Evolutionary conservation across 2,329 filamentous ascomycete genomes (phyloP).

Genomic region (Ustilaginoidea virens): DNA sequence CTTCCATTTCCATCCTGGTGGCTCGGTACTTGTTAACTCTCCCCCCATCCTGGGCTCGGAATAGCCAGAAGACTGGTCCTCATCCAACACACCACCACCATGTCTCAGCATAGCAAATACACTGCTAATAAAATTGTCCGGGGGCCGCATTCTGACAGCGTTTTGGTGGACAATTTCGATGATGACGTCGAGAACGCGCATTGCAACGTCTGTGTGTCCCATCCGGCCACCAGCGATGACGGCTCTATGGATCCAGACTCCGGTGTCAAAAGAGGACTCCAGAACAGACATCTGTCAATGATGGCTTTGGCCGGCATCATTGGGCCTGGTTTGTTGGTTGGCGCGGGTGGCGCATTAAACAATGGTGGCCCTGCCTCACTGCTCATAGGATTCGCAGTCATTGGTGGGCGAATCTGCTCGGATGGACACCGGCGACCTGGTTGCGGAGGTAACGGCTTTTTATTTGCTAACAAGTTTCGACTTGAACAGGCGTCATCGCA

Average conservation of each 20-base stretch:
- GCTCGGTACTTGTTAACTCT: no score
- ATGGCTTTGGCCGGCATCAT: constrained; percentile 47
- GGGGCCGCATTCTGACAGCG: constrained; percentile 4
- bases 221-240: constrained; percentile 15
- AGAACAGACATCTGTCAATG: constrained; percentile 53
- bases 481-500: constrained; percentile 38
- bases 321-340: constrained; percentile 58
- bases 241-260: constrained; percentile 41
- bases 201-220: constrained; percentile 7
- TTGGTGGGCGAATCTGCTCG: constrained; percentile 30
- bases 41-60: no score
- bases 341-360: constrained; percentile 52
- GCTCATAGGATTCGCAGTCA: constrained; percentile 57
- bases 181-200: constrained; percentile 6
- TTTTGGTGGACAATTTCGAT: constrained; percentile 8
- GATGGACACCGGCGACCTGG: background rate
- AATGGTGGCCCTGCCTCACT: constrained; percentile 56
- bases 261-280: constrained; percentile 53
- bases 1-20: no score
- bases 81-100: constrained; percentile 3
- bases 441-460: background rate
- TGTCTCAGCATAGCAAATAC: constrained; percentile 1
- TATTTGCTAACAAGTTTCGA: no score
- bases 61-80: background rate
- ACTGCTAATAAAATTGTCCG: background rate